Base-by-base conservation (phyloP, 163 green algal species). In the Prototheca stagnorum region DNA sequence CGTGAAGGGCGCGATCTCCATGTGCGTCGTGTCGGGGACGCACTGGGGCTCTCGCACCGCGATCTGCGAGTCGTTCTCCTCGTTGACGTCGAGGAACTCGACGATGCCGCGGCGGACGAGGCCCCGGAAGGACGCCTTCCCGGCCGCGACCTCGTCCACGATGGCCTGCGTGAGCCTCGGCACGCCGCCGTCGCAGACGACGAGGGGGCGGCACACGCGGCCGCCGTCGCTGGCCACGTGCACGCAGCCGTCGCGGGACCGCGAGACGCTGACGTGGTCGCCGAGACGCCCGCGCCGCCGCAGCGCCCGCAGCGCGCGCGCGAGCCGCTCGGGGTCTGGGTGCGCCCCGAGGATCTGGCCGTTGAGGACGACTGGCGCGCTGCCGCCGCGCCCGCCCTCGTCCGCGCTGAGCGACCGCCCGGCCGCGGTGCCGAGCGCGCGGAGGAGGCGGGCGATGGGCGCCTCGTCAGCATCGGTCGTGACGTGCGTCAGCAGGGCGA, bases 1-100 rank as follows among this genome's bases (percentile, higher is more conserved):
- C 7, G 86, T 95, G 67, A 95, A 96, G 15, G 91, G 90, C 73
- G 98, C 88, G 23, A 99, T 94, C 73, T 99, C 91, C 35, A 96
- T 57, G 73, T 99, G 91, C 3, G 85, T 99, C 9, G 68, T 89
- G 17, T 65, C 36, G 15, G 56, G 49, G 3, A 15, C 49, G 54
- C 67, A 77, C 39, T 72, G 39, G 41, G 39, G 39, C 49, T 85
- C 75, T 54, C 83, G 82, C 53, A 90, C 57, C 17, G 79, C 81
- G 25, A 93, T 67, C 27, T 85, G 56, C n/a, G 52, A 57, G 53
- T 92, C 81, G 70, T 93, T 93, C 81, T 99, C 90, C 72, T 96
- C 85, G 54, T 96, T 95, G 29, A 94, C 85, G 31, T 72, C 62
- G 42, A 99, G 72, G 60, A 95, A 99, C 71, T 99, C 90, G 19